Conservation (phyloP, 805 yeast species). For the Cephaloascus fragrans region DNA sequence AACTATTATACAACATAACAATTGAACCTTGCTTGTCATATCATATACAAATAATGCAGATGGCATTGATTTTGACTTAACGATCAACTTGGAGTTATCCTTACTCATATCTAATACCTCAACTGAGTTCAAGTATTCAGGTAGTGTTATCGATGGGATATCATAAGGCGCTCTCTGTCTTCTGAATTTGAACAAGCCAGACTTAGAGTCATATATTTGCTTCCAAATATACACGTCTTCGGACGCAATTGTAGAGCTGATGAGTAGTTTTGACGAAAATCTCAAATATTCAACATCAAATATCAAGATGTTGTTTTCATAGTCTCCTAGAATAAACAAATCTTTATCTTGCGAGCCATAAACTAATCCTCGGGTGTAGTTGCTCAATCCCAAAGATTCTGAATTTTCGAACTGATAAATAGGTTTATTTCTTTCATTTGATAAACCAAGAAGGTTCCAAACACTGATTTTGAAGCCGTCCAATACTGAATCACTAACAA, state of each 20-base stretch:
- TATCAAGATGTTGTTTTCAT: not conserved
- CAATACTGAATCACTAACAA: not conserved
- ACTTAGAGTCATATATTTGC: not conserved
- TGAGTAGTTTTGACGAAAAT: not conserved
- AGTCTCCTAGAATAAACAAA: not conserved
- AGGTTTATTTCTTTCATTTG: not conserved
- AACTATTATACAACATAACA: not conserved
- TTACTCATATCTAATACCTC: not conserved
- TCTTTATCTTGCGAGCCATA: not conserved
- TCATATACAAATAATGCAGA: not conserved
- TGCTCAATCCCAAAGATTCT: not conserved
- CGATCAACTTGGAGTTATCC: not conserved
- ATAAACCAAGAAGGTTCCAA: not conserved
- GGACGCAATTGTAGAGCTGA: not conserved
- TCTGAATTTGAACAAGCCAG: not conserved
- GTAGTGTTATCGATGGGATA: not conserved
- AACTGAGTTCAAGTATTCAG: not conserved
- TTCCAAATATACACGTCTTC: not conserved
- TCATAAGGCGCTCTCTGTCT: not conserved
- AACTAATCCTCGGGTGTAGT: not conserved
- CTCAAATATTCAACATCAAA: not conserved
- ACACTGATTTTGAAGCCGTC: not conserved
- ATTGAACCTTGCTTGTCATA: not conserved
- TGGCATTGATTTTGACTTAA: not conserved
- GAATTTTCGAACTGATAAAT: not conserved